Conservation (phyloP, 116 monocot genomes). For the Phalaenopsis hybrid region DNA sequence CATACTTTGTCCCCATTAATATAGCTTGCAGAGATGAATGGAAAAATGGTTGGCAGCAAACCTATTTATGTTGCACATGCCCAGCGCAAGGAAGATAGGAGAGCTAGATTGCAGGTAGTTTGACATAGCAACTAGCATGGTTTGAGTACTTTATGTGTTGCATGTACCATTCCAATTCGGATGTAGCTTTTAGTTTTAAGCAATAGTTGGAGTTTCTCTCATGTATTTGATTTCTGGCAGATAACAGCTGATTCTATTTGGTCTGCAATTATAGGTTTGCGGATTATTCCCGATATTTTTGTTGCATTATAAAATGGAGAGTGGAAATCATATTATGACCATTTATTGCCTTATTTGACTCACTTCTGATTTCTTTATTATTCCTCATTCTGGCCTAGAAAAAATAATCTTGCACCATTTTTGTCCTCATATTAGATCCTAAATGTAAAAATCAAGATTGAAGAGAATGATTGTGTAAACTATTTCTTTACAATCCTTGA, state of each 20-base stretch:
- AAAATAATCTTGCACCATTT: background rate
- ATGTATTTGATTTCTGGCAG: background rate
- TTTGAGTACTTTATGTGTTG: background rate
- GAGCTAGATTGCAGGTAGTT: conserved; percentile 49
- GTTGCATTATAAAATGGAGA: background rate
- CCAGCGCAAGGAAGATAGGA: conserved; percentile 58
- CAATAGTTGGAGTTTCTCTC: background rate
- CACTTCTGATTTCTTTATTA: background rate
- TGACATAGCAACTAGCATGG: background rate
- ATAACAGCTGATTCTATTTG: background rate
- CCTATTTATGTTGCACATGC: conserved; percentile 63
- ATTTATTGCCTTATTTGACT: background rate
- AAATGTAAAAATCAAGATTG: background rate
- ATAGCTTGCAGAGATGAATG: conserved; percentile 58
- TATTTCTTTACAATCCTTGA: background rate
- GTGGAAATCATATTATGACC: background rate
- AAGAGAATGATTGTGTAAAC: background rate
- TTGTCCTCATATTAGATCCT: background rate
- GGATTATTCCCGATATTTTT: background rate
- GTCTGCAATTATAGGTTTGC: background rate
- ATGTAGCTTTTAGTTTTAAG: background rate
- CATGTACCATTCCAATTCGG: background rate
- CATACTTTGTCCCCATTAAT: background rate
- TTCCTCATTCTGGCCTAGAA: background rate
- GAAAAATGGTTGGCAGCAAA: conserved; percentile 59